These are phyloP conservation scores for Talaromyces sp. DNA, from an alignment of 2,329 filamentous ascomycete genomes.

Conservation along the genomic window DNA sequence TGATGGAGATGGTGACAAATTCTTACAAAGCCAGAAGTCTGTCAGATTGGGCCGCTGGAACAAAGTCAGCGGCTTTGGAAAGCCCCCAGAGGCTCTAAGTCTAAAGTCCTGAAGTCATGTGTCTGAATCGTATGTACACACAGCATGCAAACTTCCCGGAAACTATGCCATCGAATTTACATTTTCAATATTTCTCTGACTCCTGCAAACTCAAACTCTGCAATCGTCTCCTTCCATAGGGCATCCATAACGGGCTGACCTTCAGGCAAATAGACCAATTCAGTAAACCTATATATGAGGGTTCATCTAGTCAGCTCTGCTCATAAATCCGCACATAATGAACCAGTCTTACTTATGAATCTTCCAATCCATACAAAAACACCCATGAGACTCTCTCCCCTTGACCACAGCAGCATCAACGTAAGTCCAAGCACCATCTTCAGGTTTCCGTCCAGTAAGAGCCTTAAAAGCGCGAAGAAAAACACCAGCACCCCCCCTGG, in stretches of 20 bases:
- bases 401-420: slow-evolving; percentile 2
- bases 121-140: no score
- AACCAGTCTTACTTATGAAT: slow-evolving; percentile 2
- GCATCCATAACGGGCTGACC: not conserved
- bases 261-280: slow-evolving; percentile 7
- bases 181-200: not conserved
- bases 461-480: not conserved
- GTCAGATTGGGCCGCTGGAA: no score
- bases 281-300: not conserved
- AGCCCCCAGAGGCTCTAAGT: no score
- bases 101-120: no score
- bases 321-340: not conserved
- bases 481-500: no score
- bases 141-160: no score
- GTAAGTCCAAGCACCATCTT: slow-evolving; percentile 8
- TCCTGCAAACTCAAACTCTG: slow-evolving; percentile 1
- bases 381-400: slow-evolving; percentile 7
- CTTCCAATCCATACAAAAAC: slow-evolving; percentile 8
- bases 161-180: no score
- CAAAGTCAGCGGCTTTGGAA: no score
- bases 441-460: not conserved
- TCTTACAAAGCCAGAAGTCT: no score
- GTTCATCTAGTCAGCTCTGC: not conserved
- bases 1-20: no score
- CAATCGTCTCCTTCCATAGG: slow-evolving; percentile 9